Evolutionary conservation across 1,284 basidiomycete genomes (phyloP).

Genomic region (Cryptococcus sp.): DNA sequence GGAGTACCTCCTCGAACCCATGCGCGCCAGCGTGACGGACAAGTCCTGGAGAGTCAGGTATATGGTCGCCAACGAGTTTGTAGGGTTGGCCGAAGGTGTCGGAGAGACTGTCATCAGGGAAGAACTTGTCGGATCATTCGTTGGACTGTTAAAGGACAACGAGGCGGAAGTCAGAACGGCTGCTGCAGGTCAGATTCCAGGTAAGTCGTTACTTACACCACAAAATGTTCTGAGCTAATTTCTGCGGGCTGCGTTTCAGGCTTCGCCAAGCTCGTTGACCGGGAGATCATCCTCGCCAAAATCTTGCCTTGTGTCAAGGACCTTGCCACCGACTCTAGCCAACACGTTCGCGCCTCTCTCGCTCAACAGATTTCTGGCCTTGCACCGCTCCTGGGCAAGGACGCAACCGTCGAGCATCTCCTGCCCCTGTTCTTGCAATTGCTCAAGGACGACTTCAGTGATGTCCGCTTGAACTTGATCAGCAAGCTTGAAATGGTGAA

Average conservation of each 20-base stretch:
- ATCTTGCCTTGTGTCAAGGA: slow-evolving; percentile 97
- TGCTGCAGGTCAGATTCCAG: slow-evolving; percentile 93
- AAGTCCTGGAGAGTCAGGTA: slow-evolving; percentile 99
- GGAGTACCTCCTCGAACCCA: slow-evolving; percentile 83
- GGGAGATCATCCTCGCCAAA: slow-evolving; percentile 88
- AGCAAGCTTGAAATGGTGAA: slow-evolving; percentile 98
- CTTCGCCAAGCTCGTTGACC: slow-evolving; percentile 91
- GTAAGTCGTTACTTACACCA: slow-evolving; percentile 56
- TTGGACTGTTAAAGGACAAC: slow-evolving; percentile 94
- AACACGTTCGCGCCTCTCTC: slow-evolving; percentile 95
- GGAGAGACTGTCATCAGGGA: slow-evolving; percentile 89
- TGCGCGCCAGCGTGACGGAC: slow-evolving; percentile 84
- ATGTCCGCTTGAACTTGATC: slow-evolving; percentile 97
- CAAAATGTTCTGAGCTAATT: slow-evolving; percentile 1
- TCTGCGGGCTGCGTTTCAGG: slow-evolving; percentile 59
- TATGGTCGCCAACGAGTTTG: slow-evolving; percentile 98
- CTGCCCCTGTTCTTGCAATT: slow-evolving; percentile 94
- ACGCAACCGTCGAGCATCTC: slow-evolving; percentile 94
- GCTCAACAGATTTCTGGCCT: slow-evolving; percentile 98
- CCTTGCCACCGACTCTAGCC: slow-evolving; percentile 87
- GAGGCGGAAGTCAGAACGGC: slow-evolving; percentile 99
- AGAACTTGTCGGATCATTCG: slow-evolving; percentile 90
- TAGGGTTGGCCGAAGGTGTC: slow-evolving; percentile 86
- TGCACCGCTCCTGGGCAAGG: slow-evolving; percentile 90
- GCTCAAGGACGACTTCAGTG: slow-evolving; percentile 98